Base-by-base conservation (phyloP, 176 grass and related monocot genomes). In the Saccharum officinarum region DNA sequence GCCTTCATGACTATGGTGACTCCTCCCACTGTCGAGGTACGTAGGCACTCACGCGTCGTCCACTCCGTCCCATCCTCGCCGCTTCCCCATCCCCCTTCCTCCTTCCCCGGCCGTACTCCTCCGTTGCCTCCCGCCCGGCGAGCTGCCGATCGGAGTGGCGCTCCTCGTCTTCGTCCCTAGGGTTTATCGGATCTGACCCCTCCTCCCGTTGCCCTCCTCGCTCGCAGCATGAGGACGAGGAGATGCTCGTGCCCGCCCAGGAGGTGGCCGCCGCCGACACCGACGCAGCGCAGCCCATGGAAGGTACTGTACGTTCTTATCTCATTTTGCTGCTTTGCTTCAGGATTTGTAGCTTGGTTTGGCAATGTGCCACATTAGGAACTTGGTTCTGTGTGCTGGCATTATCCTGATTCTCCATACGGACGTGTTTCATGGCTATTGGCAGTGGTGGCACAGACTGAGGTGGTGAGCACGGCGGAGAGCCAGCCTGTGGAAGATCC, bases 401-500 rank as follows among this genome's bases (percentile, higher is more conserved):
- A 34, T 66, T 77, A 57, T 42, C 87, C 30, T 63, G 82, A 64
- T 42, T 89, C 23, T 44, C 88, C 23, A 81, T 59, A 66, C n/a
- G 38, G 8, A 13, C 11, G 16, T 28, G n/a, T 30, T 86, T 73
- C 9, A 28, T 72, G 71, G 73, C 4, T 74, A 61, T n/a, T 82
- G 72, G 67, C 73, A 92, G 90, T 87, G 76, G 89, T 88, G 44
- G 91, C 80, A 15, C 93, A 94, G 78, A 87, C 83, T 2, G 95
- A 98, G 66, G 81, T 77, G 8, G 85, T 76, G 28, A 91, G 91
- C 84, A 94, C 93, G 3, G 90, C 91, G 1, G 95, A 98, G 67
- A 91, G 81, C 86, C 91, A 98, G 77, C 95, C 88, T 38, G 83
- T 39, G 1, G 95, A 98, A 86, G 93, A 98, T 75, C 89, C 89